Evolutionary conservation across 1,284 basidiomycete genomes (phyloP), one percentile per base, ranked within the genome.

Genomic region (Marasmius oreades): DNA sequence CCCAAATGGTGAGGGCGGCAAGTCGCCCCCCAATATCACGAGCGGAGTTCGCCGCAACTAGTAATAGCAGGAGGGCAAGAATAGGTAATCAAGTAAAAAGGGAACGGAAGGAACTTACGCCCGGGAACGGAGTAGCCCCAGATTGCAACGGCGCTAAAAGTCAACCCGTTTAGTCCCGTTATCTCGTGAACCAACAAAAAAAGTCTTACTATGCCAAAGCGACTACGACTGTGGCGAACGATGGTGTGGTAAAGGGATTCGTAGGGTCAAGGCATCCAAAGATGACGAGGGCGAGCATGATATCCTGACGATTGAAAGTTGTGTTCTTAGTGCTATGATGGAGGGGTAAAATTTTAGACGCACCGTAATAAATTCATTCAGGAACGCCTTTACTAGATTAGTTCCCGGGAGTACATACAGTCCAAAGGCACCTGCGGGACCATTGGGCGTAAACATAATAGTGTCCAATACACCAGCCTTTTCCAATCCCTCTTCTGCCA

Each of bases 291-390:
- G 73, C 85, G 39, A 93, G 69, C 61, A 91, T 72, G 63, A 86
- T 76, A 65, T 90, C 88, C 88, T 86, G 57, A 11, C 39, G 20
- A 53, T 24, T 20, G 61, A 53, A 62, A 43, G 36, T 24, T n/a
- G 34, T 48, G 16, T 18, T 4, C 31, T 2, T 28, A 45, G 16
- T 5, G 42, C 12, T 7, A 3, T n/a, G 28, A 18, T 47, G 5
- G 10, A 26, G 22, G 20, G 2, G 31, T 23, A 3, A 28, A 39
- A 36, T 31, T 44, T n/a, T 44, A 22, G 31, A 59, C 80, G 63
- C 64, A 88, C 85, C 45, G 75, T 78, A 44, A 85, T 71, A 61
- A 87, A 85, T 60, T 89, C 87, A 65, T 86, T 89, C 56, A 88
- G 67, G 64, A 87, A 82, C 36, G 76, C 77, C 16, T 77, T 73